phyloP scores from a whole-genome alignment of 2,329 filamentous ascomycete species.

The Acephala macrosclerotiorum region DNA sequence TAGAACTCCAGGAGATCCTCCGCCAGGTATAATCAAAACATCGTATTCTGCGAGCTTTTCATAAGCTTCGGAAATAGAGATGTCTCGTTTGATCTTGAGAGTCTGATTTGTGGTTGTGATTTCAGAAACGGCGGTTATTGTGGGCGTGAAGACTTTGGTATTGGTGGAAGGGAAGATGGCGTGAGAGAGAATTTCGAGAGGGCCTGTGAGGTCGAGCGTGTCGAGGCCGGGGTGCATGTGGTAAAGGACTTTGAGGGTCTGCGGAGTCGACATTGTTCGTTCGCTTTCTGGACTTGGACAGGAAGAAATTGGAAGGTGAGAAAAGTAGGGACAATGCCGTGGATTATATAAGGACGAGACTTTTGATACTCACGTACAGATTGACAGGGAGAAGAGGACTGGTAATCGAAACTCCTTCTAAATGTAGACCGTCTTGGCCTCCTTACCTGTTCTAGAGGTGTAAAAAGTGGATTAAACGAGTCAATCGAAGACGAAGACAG shows the following conservation, averaged over 20 bases:
- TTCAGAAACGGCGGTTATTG: slow-evolving; percentile 50
- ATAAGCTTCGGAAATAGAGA: slow-evolving; percentile 78
- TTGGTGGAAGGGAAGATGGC: slow-evolving; percentile 54
- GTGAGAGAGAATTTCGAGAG: slow-evolving; percentile 60
- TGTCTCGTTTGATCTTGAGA: slow-evolving; percentile 73
- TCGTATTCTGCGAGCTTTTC: slow-evolving; percentile 66
- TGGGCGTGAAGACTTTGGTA: slow-evolving; percentile 54
- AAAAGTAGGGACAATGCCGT: not conserved
- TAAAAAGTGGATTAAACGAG: not conserved
- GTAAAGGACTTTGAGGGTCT: slow-evolving; percentile 61
- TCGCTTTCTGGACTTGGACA: not conserved
- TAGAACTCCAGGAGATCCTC: slow-evolving; percentile 60
- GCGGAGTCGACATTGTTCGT: slow-evolving; percentile 17
- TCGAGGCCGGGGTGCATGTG: slow-evolving; percentile 59
- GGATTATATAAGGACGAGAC: not conserved
- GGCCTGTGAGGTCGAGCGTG: slow-evolving; percentile 61
- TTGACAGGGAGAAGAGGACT: not conserved
- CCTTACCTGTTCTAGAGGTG: not conserved
- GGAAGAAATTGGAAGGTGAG: not conserved
- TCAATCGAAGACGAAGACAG: not conserved
- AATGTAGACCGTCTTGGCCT: not conserved
- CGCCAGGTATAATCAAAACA: slow-evolving; percentile 78
- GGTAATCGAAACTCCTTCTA: not conserved
- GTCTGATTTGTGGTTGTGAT: slow-evolving; percentile 58
- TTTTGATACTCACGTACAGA: not conserved